Conservation (phyloP, 768 basidiomycete species). For the Russula virescens region DNA sequence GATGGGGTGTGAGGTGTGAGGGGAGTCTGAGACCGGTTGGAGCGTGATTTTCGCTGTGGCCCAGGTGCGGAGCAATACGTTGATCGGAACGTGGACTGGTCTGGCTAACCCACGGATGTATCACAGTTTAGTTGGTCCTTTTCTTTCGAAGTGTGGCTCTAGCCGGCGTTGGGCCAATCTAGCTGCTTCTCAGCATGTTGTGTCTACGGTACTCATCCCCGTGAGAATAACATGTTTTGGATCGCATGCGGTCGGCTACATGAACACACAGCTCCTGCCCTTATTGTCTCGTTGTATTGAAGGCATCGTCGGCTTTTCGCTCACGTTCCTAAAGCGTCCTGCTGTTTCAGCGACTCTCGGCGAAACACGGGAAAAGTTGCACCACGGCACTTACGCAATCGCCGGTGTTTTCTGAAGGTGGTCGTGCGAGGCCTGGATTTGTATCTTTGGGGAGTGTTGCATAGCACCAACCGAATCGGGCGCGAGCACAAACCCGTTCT, state of each 20-base stretch:
- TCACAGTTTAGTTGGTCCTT: not conserved
- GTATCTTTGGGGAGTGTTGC: slow-evolving; percentile 3
- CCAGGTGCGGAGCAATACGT: not conserved
- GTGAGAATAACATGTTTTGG: not conserved
- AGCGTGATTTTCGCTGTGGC: slow-evolving; percentile 1
- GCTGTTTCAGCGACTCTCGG: not conserved
- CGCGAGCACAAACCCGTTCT: not conserved
- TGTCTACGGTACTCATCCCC: not conserved
- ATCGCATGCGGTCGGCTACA: not conserved
- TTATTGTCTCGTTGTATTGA: not conserved
- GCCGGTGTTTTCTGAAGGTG: not conserved
- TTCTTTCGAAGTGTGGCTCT: not conserved
- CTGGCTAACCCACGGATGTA: not conserved
- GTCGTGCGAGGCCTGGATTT: not conserved
- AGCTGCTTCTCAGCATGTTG: not conserved
- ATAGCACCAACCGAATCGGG: not conserved
- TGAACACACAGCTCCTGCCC: not conserved
- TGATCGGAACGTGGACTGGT: not conserved
- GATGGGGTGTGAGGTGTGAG: not conserved
- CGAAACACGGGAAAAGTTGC: not conserved
- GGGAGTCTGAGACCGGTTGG: not conserved
- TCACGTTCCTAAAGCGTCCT: too few species aligned
- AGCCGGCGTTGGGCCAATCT: not conserved
- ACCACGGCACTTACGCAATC: slow-evolving; percentile 1
- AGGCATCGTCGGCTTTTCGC: too few species aligned